Base-by-base conservation (phyloP, 2,329 filamentous ascomycete genomes). In the Neofusicoccum laricinum region DNA sequence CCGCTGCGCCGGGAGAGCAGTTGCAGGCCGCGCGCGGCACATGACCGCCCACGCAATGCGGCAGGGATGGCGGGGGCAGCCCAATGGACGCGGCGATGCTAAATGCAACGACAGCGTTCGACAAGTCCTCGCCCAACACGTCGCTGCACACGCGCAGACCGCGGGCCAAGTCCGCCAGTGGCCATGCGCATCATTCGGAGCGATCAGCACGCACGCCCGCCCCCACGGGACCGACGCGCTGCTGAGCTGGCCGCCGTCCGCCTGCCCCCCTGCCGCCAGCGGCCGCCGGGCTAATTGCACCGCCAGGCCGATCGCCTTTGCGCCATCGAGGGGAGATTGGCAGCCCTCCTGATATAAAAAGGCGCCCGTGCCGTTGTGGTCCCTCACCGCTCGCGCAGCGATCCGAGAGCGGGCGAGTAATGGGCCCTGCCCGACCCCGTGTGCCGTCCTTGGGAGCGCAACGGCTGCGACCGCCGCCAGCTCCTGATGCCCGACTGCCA, bases 21-120 rank as follows among this genome's bases (percentile, higher is more conserved):
- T 46, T 59, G 55, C 55, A 58, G 53, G 40, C 17, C 11, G 36
- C 38, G 19, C 46, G n/a, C 53, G 61, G 66, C 70, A 72, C 70
- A 70, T 71, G 70, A 71, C 68, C 67, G 43, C 59, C 64, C 63
- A 59, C 67, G 67, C 70, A 66, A 70, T 71, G 68, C 69, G 67
- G 68, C 68, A 67, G 64, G 69, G 69, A 66, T 68, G 34, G 21
- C 43, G 30, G 46, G 36, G 50, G 49, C 30, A 63, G 63, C 15
- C 53, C 66, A 66, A 64, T 67, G 65, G 51, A 17, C 61, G 48
- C 36, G 48, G 34, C 63, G 36, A 50, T 59, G 53, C 46, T 65
- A 59, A 66, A 65, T 45, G 65, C 50, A 63, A 63, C 58, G 61
- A 66, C 64, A 64, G 65, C 36, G 30, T 32, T 46, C 38, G 48